These are phyloP conservation scores for Mycena sp. DNA, from an alignment of 1,284 basidiomycete genomes.

Conservation along the genomic window DNA sequence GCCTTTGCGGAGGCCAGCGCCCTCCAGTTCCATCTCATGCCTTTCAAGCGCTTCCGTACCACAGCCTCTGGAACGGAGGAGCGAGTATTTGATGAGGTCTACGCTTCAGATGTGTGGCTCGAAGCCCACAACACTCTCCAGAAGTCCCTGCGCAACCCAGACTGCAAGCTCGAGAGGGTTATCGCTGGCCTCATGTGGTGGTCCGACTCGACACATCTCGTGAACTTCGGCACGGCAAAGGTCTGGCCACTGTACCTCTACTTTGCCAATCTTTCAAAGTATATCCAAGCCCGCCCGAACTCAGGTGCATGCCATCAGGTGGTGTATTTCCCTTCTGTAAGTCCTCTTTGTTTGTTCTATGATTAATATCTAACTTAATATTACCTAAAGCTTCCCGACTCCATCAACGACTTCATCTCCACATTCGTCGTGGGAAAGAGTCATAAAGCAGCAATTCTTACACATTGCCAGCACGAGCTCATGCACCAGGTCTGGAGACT, in stretches of 20 bases:
- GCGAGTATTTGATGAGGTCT: slow-evolving; percentile 34
- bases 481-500: slow-evolving; percentile 43
- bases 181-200: slow-evolving; percentile 40
- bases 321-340: no score
- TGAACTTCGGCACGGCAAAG: slow-evolving; percentile 40
- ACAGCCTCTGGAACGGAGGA: slow-evolving; percentile 9
- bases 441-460: slow-evolving; percentile 29
- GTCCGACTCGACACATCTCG: slow-evolving; percentile 43
- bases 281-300: slow-evolving; percentile 19
- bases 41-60: slow-evolving; percentile 34
- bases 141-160: slow-evolving; percentile 16
- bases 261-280: slow-evolving; percentile 41
- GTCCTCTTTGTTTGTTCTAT: not conserved
- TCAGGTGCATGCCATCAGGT: no score
- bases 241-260: slow-evolving; percentile 43
- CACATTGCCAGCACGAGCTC: slow-evolving; percentile 41
- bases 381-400: slow-evolving; percentile 32
- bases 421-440: slow-evolving; percentile 6
- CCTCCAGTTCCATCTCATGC: slow-evolving; percentile 26
- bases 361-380: no score
- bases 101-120: slow-evolving; percentile 30
- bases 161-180: slow-evolving; percentile 33
- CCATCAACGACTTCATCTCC: slow-evolving; percentile 20
- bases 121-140: slow-evolving; percentile 29
- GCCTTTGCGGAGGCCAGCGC: slow-evolving; percentile 19